Evolutionary conservation across 2,329 filamentous ascomycete species (phyloP), one percentile per base, ranked within the genome.

Genomic region (Venturia oleaginea): DNA sequence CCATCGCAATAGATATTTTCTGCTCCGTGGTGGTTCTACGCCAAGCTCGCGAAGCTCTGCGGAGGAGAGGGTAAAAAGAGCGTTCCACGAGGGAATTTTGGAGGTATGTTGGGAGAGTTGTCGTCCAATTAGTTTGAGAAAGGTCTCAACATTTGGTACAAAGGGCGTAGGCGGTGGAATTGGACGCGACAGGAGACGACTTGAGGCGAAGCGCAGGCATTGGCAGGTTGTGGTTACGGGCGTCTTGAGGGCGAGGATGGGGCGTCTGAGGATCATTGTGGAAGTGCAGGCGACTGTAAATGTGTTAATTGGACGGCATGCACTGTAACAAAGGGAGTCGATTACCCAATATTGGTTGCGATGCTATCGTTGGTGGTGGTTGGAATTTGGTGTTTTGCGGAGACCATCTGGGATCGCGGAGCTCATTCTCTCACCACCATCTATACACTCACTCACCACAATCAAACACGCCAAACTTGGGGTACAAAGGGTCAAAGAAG

Each of bases 161-260:
- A 68, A 68, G 8, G 67, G 67, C 17, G 67, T 68, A 7, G 67
- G 67, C n/a, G 64, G 60, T 24, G 67, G 67, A 43, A 68, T 59
- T 19, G 66, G 62, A n/a, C 63, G 64, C 32, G 65, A n/a, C 13
- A 59, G 27, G 8, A 67, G 32, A 24, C 62, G 54, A 34, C 40
- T 48, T 13, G 32, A 43, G 17, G 37, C 27, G n/a, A 19, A 22
- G 59, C 59, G 59, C 6, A 62, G 30, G 42, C 46, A 62, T 62
- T 62, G 64, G 4, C 27, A 32, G 34, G 30, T 32, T 61, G 32
- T 19, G 24, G 40, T 43, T 32, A 43, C 42, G 63, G 57, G 27
- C n/a, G 64, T 19, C 24, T 34, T 34, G 34, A 51, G n/a, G 59
- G 64, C 22, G 40, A 65, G 59, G 64, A 32, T 22, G 46, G 27